Percentiles rank a stretch among this genome's conserved stretches.
Evolutionary conservation across 2,329 filamentous ascomycete genomes (phyloP).

Genomic region (Colletotrichum neosansevieriae): DNA sequence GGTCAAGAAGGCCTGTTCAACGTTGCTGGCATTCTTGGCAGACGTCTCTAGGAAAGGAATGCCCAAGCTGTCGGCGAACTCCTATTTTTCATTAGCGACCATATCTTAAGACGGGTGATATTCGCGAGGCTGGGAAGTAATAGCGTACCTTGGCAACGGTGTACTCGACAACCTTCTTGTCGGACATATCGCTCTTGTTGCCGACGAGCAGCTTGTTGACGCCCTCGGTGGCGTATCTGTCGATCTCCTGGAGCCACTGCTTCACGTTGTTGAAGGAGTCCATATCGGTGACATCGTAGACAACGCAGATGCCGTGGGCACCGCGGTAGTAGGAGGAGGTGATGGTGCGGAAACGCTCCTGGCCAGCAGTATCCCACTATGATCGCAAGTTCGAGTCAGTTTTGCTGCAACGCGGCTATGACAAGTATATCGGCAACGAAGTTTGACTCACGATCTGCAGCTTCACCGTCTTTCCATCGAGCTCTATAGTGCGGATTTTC

Average conservation of each 20-base stretch:
- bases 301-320: constrained; percentile 98
- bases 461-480: constrained; percentile 99
- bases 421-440: background rate
- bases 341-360: constrained; percentile 99
- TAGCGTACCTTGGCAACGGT: constrained; percentile 92
- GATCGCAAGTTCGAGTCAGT: constrained; percentile 46
- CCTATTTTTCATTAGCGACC: constrained; percentile 64
- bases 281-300: constrained; percentile 99
- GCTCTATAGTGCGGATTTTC: constrained; percentile 99
- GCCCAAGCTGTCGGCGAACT: constrained; percentile 98
- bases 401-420: background rate
- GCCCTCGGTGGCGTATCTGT: constrained; percentile 98
- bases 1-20: constrained; percentile 99
- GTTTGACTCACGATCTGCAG: constrained; percentile 87
- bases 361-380: constrained; percentile 98
- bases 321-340: constrained; percentile 99
- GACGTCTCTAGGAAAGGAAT: constrained; percentile 99
- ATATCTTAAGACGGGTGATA: background rate
- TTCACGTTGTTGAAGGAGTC: constrained; percentile 99
- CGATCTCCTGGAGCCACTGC: constrained; percentile 99
- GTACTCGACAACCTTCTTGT: constrained; percentile 99
- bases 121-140: constrained; percentile 7
- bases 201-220: constrained; percentile 99
- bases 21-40: constrained; percentile 99
- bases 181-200: constrained; percentile 99